phyloP scores from a whole-genome alignment of 306 rosid genomes.

The Gastrolobium villosum region DNA sequence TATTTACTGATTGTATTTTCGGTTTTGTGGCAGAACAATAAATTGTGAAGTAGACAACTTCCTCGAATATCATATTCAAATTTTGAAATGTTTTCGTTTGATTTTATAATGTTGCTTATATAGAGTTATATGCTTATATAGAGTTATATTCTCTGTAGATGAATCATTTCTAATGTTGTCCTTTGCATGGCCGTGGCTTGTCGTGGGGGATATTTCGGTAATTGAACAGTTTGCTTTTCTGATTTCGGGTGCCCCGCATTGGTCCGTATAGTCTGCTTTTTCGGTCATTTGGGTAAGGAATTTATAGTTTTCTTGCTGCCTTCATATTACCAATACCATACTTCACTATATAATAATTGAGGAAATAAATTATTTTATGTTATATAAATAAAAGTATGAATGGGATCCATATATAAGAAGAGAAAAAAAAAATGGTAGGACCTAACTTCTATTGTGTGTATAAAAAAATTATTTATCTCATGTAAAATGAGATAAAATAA shows the following conservation, averaged over 20 bases:
- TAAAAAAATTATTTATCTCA: too few relatives aligned
- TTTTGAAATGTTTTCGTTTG: slow-evolving; percentile 5
- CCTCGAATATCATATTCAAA: not conserved
- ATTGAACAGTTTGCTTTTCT: slow-evolving; percentile 40
- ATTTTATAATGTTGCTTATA: not conserved
- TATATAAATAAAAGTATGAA: too few relatives aligned
- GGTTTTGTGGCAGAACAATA: slow-evolving; percentile 5
- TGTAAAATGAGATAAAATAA: too few relatives aligned
- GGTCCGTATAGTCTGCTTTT: slow-evolving; percentile 34
- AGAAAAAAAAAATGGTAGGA: too few relatives aligned
- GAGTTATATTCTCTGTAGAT: not conserved
- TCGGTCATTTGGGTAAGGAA: slow-evolving; percentile 42
- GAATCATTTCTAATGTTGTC: not conserved
- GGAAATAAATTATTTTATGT: too few relatives aligned
- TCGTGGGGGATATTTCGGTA: slow-evolving; percentile 53
- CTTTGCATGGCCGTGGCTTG: not conserved
- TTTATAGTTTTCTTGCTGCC: slow-evolving; percentile 42
- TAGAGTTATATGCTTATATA: not conserved
- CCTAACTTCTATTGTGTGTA: too few relatives aligned
- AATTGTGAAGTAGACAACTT: not conserved
- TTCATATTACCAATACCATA: not conserved
- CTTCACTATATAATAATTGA: not conserved
- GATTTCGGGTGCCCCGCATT: not conserved
- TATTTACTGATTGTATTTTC: not conserved
- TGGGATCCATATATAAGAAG: too few relatives aligned